Base-by-base conservation (phyloP, 169 alveolate species). In the Plasmodium ovale region DNA sequence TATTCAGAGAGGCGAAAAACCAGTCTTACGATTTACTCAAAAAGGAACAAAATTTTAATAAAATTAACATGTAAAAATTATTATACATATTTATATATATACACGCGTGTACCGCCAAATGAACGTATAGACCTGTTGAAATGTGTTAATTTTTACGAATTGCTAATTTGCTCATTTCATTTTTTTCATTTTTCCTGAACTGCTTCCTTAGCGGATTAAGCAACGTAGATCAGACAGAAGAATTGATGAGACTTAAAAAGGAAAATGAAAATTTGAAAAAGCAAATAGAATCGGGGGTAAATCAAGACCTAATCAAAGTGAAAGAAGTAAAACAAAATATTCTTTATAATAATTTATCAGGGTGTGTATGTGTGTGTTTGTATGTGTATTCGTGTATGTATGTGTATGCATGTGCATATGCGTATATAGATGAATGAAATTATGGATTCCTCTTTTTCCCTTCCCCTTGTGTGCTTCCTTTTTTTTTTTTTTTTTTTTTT, bases 181-280 rank as follows among this genome's bases (percentile, higher is more conserved):
- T 44, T 31, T 82, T 82, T 53, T 16, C 16, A 14, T 47, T 47
- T 47, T 47, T 47, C 1, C 16, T 47, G n/a, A 21, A 5, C 51
- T 29, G 25, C 39, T 12, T 39, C 12, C 16, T 65, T 53, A 82
- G 90, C 10, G 90, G 82, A 21, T 31, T 82, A 59, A 64, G 84
- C 21, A 82, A 82, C 31, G 90, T 82, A 54, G 82, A 82, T 70
- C 90, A 82, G 65, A 49, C 90, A 2, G 90, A 82, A 33, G 90
- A 82, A 82, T 64, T 82, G 44, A 65, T 82, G 25, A 82, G 90
- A 65, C 72, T 82, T 37, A 64, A 82, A 82, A 82, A 82, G 58
- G 90, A 82, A 65, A 82, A 82, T 56, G 90, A 82, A 53, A 82
- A 82, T 51, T 67, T 82, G 25, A 82, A 54, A 33, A 25, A 82